Evolutionary conservation across 2,329 filamentous ascomycete genomes (phyloP), one percentile per base, ranked within the genome.

Genomic region (Alternaria viburni): DNA sequence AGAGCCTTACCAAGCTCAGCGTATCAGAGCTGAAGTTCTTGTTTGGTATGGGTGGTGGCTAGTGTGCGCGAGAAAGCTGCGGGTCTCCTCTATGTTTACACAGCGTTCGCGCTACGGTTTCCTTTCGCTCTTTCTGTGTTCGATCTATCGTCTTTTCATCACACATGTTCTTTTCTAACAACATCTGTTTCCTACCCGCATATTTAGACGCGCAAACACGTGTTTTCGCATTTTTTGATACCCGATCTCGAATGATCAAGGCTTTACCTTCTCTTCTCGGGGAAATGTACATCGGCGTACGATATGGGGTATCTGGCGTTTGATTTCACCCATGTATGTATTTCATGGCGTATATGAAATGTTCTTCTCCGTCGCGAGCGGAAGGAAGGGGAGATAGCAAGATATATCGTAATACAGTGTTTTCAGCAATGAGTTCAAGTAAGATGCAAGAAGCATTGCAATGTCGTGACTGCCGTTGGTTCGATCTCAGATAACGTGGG

Each of bases 21-120:
- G 81, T 86, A 2, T 83, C 83, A 32, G 91, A 96, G 71, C 84
- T 96, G 49, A 87, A 85, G 44, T 93, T 87, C 71, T 83, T 96
- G 62, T 93, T 95, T 74, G 87, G 76, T n/a, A 59, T 81, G 64
- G 36, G 36, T 41, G 36, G 36, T 41, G 47, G 49, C 15, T 56
- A 63, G 45, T 30, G 19, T 25, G 13, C 36, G 32, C 49, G n/a
- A 21, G 9, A 52, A 30, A 25, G 21, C 19, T 15, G 19, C 8
- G 15, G 49, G 15, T 12, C 13, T 41, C n/a, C 21, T n/a, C 21
- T 4, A 2, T 19, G 32, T 44, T 26, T 4, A 25, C 52, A 23
- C 17, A 47, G 44, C 44, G 44, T 47, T 23, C 21, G 44, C 17
- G 17, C 44, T 47, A 47, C n/a, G 44, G 12, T 36, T 49, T 19